Conservation (phyloP, 2,329 filamentous ascomycete genomes). For the Exophiala oligosperma region DNA sequence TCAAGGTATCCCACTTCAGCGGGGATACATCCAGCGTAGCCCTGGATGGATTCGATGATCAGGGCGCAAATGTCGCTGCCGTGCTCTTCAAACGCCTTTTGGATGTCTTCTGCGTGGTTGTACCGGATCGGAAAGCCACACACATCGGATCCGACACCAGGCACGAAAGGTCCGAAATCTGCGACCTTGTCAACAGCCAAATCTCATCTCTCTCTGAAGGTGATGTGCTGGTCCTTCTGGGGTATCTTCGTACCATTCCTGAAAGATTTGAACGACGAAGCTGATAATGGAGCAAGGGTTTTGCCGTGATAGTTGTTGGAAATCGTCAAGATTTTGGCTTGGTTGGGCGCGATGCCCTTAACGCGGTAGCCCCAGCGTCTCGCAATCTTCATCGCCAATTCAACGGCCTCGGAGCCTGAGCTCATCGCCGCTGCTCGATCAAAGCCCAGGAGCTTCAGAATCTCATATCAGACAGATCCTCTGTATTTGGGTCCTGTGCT, state of each 20-base stretch:
- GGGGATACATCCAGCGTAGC: background rate
- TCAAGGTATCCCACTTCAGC: background rate
- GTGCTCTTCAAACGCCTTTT: background rate
- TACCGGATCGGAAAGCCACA: background rate
- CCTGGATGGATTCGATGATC: slow-evolving; percentile 9
- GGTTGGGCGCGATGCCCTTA: slow-evolving; percentile 17
- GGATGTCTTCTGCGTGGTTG: slow-evolving; percentile 1
- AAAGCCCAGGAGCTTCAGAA: background rate
- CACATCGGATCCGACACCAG: background rate
- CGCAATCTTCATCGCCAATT: slow-evolving; percentile 19
- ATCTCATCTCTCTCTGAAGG: no score
- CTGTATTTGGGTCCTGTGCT: no score
- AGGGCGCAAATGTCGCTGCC: background rate
- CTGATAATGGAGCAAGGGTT: slow-evolving; percentile 7
- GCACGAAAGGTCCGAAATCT: background rate
- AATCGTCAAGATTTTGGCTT: slow-evolving; percentile 14
- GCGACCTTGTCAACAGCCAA: background rate
- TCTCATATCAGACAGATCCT: no score
- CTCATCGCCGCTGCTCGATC: slow-evolving; percentile 17
- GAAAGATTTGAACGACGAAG: background rate
- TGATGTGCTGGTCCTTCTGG: no score
- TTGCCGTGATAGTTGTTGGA: slow-evolving; percentile 17
- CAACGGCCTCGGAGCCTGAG: slow-evolving; percentile 18
- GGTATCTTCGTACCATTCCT: no score
- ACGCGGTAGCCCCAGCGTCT: slow-evolving; percentile 16